phyloP scores from a whole-genome alignment of 2,329 filamentous ascomycete genomes.

The Phaeoacremonium minimum region DNA sequence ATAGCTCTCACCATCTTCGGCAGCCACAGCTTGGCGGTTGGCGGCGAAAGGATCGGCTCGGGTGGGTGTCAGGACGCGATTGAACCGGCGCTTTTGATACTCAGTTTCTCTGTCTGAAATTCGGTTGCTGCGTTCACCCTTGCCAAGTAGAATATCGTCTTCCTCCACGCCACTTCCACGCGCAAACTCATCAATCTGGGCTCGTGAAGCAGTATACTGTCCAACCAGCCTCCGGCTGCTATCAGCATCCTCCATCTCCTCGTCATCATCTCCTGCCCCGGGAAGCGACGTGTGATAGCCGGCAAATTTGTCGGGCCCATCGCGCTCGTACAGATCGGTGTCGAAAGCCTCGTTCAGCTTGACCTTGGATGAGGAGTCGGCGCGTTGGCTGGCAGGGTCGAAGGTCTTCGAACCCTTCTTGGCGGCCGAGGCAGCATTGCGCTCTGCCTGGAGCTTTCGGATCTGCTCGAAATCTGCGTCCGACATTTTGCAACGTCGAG shows the following conservation, averaged over 20 bases:
- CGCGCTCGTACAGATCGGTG: conserved; percentile 78
- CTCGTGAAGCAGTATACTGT: conserved; percentile 90
- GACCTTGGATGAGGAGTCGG: conserved; percentile 81
- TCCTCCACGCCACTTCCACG: conserved; percentile 82
- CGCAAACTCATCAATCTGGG: conserved; percentile 92
- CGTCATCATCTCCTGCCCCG: conserved; percentile 71
- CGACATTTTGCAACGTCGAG: conserved; percentile 54
- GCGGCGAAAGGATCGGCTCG: conserved; percentile 81
- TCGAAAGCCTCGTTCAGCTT: conserved; percentile 89
- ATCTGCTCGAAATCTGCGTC: conserved; percentile 85
- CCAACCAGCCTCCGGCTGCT: conserved; percentile 77
- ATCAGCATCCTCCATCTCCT: conserved; percentile 71
- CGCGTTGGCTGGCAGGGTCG: conserved; percentile 75
- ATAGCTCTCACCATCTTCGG: conserved; percentile 75
- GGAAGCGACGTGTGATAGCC: conserved; percentile 92
- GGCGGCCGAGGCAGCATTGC: conserved; percentile 71
- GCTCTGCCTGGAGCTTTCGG: conserved; percentile 86
- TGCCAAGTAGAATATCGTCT: conserved; percentile 80
- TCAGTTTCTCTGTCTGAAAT: conserved; percentile 93
- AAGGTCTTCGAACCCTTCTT: conserved; percentile 81
- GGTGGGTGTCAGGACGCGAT: conserved; percentile 81
- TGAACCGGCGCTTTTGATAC: conserved; percentile 93
- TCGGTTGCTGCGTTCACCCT: conserved; percentile 80
- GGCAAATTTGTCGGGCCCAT: conserved; percentile 74
- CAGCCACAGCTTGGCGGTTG: conserved; percentile 63